Evolutionary conservation across 2,329 filamentous ascomycete species (phyloP), one percentile per base, ranked within the genome.

Genomic region (Cladophialophora yegresii): DNA sequence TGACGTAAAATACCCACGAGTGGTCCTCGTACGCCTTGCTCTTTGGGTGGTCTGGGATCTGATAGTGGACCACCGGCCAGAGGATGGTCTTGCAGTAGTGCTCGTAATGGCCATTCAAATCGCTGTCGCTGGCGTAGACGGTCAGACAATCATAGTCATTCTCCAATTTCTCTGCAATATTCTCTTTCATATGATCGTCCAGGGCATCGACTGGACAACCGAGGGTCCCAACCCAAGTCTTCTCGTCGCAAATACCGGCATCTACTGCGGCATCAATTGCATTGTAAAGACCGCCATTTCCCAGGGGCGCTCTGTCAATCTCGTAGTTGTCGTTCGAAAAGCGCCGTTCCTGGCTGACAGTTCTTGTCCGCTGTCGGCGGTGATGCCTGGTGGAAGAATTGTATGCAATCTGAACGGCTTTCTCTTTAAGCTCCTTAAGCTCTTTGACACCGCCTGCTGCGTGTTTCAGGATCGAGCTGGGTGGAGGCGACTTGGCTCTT

Each of bases 11-110:
- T 71, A 92, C 85, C 92, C 93, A 98, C 0, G 93, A 97, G 77
- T 98, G 93, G 71, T 98, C 93, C 76, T 96, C 90, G 76, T 96
- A 98, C 0, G 93, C 93, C 77, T 98, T 98, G 85, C 92, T 97
- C 83, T 96, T 96, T 28, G 93, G 93, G 74, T 96, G 96, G 75
- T 98, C 95, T 0, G 93, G 95, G 65, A 98, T 96, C 77, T 97
- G 93, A 76, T 98, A 98, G 78, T 98, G 93, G 77, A 98, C 96
- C 65, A 97, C 93, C 0, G 93, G 93, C 93, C 93, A 98, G 6
- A 98, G 83, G 61, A 98, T 96, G 74, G 93, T 92, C 80, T 98
- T 98, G 87, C 93, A 97, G 75, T 95, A 98, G 77, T 97, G 93
- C 12, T 89, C 87, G 74, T 98, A 98, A 78, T 96, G 93, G 1